Conservation (phyloP, 2,329 filamentous ascomycete genomes). For the Chrysoporthe deuterocubensis region DNA sequence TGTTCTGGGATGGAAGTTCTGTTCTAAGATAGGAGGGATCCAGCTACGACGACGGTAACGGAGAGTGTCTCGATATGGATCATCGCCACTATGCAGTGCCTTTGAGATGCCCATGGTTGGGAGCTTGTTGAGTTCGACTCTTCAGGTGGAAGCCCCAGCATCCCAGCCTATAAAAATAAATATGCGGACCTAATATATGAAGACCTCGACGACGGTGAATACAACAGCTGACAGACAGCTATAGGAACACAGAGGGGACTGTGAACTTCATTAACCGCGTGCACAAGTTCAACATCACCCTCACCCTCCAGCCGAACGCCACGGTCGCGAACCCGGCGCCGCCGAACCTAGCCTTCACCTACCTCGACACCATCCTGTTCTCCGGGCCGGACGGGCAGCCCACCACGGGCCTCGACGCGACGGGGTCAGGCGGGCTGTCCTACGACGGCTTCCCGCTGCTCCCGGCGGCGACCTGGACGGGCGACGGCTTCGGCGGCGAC, state of each 20-base stretch:
- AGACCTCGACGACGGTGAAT: neutral
- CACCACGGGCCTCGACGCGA: constrained; percentile 66
- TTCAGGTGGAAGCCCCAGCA: too few relatives aligned
- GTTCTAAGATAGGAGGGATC: too few relatives aligned
- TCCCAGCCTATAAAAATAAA: too few relatives aligned
- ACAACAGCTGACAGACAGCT: neutral
- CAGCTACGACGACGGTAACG: too few relatives aligned
- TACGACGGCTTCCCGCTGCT: constrained; percentile 65
- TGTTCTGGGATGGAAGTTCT: too few relatives aligned
- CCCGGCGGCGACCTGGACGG: constrained; percentile 65
- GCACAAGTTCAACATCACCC: constrained; percentile 67
- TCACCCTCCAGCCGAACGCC: constrained; percentile 57
- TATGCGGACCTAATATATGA: too few relatives aligned
- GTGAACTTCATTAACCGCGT: constrained; percentile 69
- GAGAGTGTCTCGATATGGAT: too few relatives aligned
- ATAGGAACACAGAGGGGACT: constrained; percentile 70
- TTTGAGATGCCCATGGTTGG: too few relatives aligned
- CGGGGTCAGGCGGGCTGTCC: constrained; percentile 54
- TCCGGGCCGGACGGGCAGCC: constrained; percentile 65
- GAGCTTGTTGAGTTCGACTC: too few relatives aligned
- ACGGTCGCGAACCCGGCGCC: constrained; percentile 55
- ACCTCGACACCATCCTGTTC: constrained; percentile 68
- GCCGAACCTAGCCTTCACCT: constrained; percentile 65
- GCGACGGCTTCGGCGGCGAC: constrained; percentile 72
- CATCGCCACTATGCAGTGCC: too few relatives aligned